Evolutionary conservation across 2,329 filamentous ascomycete species (phyloP), one percentile per base, ranked within the genome.

Genomic region (Fusarium acutatum): DNA sequence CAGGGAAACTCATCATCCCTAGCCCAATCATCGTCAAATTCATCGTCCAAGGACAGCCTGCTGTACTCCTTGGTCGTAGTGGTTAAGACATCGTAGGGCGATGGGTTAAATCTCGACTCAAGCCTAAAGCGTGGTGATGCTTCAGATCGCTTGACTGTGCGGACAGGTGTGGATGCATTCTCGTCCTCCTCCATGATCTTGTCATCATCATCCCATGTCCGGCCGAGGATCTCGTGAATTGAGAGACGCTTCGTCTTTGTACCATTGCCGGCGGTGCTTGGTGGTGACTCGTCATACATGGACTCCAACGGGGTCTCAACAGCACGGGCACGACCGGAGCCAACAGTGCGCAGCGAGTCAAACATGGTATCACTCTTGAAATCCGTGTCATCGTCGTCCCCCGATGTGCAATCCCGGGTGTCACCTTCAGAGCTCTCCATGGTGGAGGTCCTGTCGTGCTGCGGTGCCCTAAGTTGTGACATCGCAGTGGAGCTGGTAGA

Each of bases 261-360:
- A 63, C 86, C 82, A 73, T 87, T 87, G 60, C 86, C 84, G 24
- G 86, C 86, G 2, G 88, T 87, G 78, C 87, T 88, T 13, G 90
- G 88, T 40, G 91, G 92, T 20, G 92, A 94, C 76, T 95, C 93
- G 81, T 95, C 93, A 81, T 95, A 95, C 85, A 95, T 93, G 30
- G 90, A 93, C 78, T 95, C 93, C 56, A 95, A 84, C 22, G 93
- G 92, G 34, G 92, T 92, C 79, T 94, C 90, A 52, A 90, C 87
- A 38, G 90, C 89, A 67, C 91, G 89, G 60, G 88, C 86, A 70
- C 91, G 92, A 69, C 88, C 88, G 15, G 92, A 94, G 43, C 88
- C 91, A 67, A 88, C 86, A 22, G 93, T 95, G 60, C 92, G 91
- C 74, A 94, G 83, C 35, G 93, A 95, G 83, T 95, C 93, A 81